Percentiles rank a stretch among this genome's conserved stretches.
Evolutionary conservation across 805 yeast genomes (phyloP).

Genomic region (Starmerella apis): DNA sequence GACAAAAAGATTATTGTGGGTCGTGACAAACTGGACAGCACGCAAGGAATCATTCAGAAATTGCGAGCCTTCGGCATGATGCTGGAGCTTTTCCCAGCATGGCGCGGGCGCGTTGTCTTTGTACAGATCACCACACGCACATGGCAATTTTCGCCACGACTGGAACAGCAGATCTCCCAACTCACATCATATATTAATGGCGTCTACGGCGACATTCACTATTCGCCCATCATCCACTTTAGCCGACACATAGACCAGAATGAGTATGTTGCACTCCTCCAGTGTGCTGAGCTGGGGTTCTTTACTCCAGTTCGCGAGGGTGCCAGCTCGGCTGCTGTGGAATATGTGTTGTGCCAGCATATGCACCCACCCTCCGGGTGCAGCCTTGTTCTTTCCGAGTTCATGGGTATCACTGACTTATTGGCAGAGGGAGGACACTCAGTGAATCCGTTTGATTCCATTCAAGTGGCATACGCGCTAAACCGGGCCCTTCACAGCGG

Average conservation of each 20-base stretch:
- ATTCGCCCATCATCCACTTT: conserved; percentile 83
- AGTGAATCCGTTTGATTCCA: conserved; percentile 96
- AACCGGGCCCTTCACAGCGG: conserved; percentile 45
- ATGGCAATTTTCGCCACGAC: conserved; percentile 45
- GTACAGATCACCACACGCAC: conserved; percentile 88
- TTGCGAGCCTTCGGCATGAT: conserved; percentile 83
- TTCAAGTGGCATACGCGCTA: conserved; percentile 79
- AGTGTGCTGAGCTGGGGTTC: conserved; percentile 83
- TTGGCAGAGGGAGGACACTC: conserved; percentile 40
- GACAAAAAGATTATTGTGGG: conserved; percentile 71
- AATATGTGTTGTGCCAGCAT: conserved; percentile 73
- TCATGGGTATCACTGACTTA: conserved; percentile 72
- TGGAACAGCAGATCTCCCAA: conserved; percentile 76
- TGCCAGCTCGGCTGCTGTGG: conserved; percentile 89
- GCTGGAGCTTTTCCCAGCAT: conserved; percentile 81
- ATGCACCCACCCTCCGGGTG: conserved; percentile 14
- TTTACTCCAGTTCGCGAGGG: conserved; percentile 92
- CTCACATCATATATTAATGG: conserved; percentile 74
- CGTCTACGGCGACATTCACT: conserved; percentile 69
- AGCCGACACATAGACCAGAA: conserved; percentile 79
- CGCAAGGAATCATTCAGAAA: conserved; percentile 89
- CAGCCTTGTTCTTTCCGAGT: conserved; percentile 83
- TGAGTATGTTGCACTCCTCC: conserved; percentile 76
- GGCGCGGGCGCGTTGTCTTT: conserved; percentile 76
- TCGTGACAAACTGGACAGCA: conserved; percentile 82